Evolutionary conservation across 2,329 filamentous ascomycete species (phyloP), one percentile per base, ranked within the genome.

Genomic region (Arthrobotrys megalospora): DNA sequence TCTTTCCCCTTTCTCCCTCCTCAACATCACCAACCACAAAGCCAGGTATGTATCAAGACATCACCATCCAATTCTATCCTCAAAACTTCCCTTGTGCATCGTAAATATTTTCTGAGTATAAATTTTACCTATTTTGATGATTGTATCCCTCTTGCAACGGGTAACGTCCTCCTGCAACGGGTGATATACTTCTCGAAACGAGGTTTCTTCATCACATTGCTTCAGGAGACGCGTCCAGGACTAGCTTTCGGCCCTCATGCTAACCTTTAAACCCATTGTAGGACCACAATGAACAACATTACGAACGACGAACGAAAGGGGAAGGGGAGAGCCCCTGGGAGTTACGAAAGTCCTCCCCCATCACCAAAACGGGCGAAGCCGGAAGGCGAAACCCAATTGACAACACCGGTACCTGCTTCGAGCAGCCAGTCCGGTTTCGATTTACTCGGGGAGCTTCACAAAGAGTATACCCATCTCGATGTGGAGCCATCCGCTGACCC

Each of bases 11-110:
- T 12, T 24, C n/a, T 14, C 16, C 8, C 34, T 38, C n/a, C 34
- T 60, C 53, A 24, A n/a, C 53, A 24, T n/a, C 53, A 41, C 24
- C 36, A 60, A 21, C 36, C 34, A 60, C 53, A 60, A 28, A 41
- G 16, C 52, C 28, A 60, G 53, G 53, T 60, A 60, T 16, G 53
- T 60, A 60, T 8, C n/a, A 6, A 38, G 6, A 55, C 10, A 45
- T 45, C n/a, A n/a, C 4, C n/a, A 45, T 45, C 41, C 5, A 45
- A 45, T n/a, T 12, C 8, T 8, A 12, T 12, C 10, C 7, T 16
- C 12, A 14, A 6, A n/a, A 12, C 41, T 45, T 12, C 41, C 10
- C 6, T 6, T 1, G 10, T 16, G n/a, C 6, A 45, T 45, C 41
- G 10, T 16, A 12, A 6, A 12, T n/a, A n/a, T 45, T 6, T 14